These are phyloP conservation scores for Datisca glomerata DNA, from an alignment of 306 rosid genomes.

Conservation along the genomic window DNA sequence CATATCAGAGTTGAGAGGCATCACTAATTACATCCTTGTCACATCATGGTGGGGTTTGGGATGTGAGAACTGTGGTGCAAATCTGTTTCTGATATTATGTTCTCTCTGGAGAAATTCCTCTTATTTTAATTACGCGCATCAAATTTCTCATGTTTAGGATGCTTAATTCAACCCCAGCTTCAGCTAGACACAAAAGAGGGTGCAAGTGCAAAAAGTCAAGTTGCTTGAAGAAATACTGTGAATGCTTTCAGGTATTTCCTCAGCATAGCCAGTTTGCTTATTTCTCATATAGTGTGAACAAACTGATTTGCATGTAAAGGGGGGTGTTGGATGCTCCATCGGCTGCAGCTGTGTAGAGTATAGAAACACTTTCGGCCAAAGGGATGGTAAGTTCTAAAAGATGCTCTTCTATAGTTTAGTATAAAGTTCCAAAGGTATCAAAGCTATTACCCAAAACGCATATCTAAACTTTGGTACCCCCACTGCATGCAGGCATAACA, in stretches of 20 bases:
- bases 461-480: too few species aligned
- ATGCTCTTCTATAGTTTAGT: too few species aligned
- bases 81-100: neutral
- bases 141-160: constrained; percentile 2
- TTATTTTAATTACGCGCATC: too few species aligned
- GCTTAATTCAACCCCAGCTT: constrained; percentile 19
- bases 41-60: neutral
- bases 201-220: constrained; percentile 24
- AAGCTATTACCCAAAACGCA: too few species aligned
- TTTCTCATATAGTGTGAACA: too few species aligned
- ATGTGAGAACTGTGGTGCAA: neutral
- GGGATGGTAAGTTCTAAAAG: constrained; percentile 13
- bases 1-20: too few species aligned
- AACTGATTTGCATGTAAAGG: constrained; percentile 11
- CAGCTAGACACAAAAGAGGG: constrained; percentile 22
- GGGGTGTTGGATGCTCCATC: constrained; percentile 21
- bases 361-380: constrained; percentile 19
- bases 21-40: too few species aligned
- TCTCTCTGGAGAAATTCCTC: too few species aligned
- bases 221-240: constrained; percentile 25
- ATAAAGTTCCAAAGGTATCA: too few species aligned
- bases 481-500: too few species aligned
- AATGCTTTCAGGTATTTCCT: constrained; percentile 18
- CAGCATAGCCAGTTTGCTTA: neutral
- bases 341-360: constrained; percentile 19